A percentile compares a stretch with the other conserved stretches of the same genome.
These are phyloP conservation scores for Solanum chiquidenum DNA, from an alignment of 257 asterid species.

Conservation along the genomic window DNA sequence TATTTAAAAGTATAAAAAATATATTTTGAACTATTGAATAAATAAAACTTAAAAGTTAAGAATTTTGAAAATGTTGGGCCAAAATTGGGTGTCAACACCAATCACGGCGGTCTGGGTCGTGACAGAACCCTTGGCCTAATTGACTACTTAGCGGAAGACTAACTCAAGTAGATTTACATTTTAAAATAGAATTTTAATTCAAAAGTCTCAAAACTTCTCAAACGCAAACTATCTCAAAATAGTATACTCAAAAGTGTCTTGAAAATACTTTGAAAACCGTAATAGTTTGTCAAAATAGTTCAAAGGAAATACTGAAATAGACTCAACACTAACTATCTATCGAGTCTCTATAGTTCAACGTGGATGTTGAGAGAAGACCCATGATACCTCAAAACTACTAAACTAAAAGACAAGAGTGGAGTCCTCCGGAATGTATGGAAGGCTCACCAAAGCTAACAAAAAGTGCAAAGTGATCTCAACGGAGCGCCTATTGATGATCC, in stretches of 20 bases:
- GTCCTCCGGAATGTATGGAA: background rate
- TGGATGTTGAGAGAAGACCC: background rate
- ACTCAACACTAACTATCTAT: background rate
- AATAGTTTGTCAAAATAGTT: background rate
- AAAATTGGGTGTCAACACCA: too few relatives aligned
- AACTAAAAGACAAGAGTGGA: background rate
- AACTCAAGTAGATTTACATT: background rate
- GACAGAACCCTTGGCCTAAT: background rate
- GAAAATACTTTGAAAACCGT: too few relatives aligned
- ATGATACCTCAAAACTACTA: background rate
- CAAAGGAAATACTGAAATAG: background rate
- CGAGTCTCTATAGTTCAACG: background rate
- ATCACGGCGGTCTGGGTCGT: too few relatives aligned
- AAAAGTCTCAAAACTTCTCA: background rate
- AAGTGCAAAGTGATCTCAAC: background rate
- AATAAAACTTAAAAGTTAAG: too few relatives aligned
- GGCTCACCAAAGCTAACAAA: background rate
- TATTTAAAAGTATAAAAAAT: too few relatives aligned
- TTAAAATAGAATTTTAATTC: too few relatives aligned
- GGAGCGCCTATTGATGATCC: background rate
- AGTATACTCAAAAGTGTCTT: background rate
- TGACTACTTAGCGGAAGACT: background rate
- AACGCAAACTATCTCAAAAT: background rate
- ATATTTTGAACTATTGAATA: too few relatives aligned
- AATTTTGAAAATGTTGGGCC: too few relatives aligned